Base-by-base conservation (phyloP, 176 grass and related monocot genomes). In the Urochloa ruziziensis region DNA sequence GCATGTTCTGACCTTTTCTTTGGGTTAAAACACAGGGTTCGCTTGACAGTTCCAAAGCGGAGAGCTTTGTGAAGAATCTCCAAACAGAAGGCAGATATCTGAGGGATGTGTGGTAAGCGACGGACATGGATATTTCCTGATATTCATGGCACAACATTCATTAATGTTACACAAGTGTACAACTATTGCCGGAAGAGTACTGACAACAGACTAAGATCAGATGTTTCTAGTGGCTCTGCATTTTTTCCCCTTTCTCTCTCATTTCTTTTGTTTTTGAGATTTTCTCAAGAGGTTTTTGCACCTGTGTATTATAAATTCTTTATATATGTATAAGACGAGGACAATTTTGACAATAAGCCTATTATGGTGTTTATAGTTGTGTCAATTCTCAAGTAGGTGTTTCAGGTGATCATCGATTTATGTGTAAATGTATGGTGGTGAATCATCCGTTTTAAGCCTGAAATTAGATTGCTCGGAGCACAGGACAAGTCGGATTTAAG, bases 31-130 rank as follows among this genome's bases (percentile, higher is more conserved):
- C 76, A n/a, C n/a, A 97, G 95, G 95, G 92, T 42, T 92, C 84
- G 1, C 79, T 97, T 24, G 95, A 94, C 79, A 85, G 71, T 75
- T 95, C 93, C 13, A 90, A 90, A 85, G 70, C 89, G 2, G 93
- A 98, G 82, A 93, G 87, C 67, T 91, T 95, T 69, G 91, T 98
- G 66, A 97, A 97, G 86, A 91, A 36, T 48, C 90, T 97, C 81
- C 95, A 94, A 68, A 95, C 28, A 64, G 87, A 95, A 69, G 87
- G 93, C 52, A 91, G 91, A 81, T 98, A 98, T 57, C 72, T 95
- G 49, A 90, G 96, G 82, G 96, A 98, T 88, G 96, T 95, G 65
- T 98, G 96, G 93, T 93, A 82, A 86, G n/a, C 62, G 29, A 9
- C 4, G 18, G 65, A 43, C n/a, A 82, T 59, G 1, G 4, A 59